Base-by-base conservation (phyloP, 169 alveolate genomes). In the Hepatocystis sp. region DNA sequence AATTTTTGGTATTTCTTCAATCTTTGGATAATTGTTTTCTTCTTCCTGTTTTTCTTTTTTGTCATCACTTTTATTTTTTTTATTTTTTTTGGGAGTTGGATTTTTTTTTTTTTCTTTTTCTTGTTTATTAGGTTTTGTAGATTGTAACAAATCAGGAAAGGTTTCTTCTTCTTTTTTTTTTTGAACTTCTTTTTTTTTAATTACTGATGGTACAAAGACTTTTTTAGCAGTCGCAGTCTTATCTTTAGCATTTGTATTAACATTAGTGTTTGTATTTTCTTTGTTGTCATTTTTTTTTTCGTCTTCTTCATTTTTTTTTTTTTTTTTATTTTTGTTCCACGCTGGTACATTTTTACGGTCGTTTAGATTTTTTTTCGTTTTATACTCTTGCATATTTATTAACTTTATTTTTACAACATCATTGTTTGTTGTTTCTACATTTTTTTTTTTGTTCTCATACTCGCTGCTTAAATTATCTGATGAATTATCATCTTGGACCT, bases 31-130 rank as follows among this genome's bases (percentile, higher is more conserved):
- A 7, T 78, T 8, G 3, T 60, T 42, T 61, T 78, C 89, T 78
- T 78, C 67, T 15, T 71, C 71, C 21, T 42, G n/a, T 10, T 36
- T 36, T 36, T 36, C 47, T 47, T 46, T 28, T 61, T 78, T 63
- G 2, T 78, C 40, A 30, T 46, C 66, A 19, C 25, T 61, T 47
- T 53, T 61, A 3, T 78, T 66, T 78, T 78, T 78, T 21, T 78
- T 78, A 46, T 51, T 78, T 55, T 78, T 78, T 49, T 78, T 60
- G 23, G 28, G 67, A 4, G 84, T 36, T 23, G 17, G 56, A 27
- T 46, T 78, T 78, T 78, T 78, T 47, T 78, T 78, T 25, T 71
- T 58, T 21, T 71, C 86, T 34, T 78, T 78, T 52, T 78, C 89
- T 7, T 23, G 32, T 61, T 78, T 78, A 27, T 30, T 47, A 8